These are phyloP conservation scores for Pseudozyma sp. DNA, from an alignment of 1,284 basidiomycete genomes.

Conservation along the genomic window DNA sequence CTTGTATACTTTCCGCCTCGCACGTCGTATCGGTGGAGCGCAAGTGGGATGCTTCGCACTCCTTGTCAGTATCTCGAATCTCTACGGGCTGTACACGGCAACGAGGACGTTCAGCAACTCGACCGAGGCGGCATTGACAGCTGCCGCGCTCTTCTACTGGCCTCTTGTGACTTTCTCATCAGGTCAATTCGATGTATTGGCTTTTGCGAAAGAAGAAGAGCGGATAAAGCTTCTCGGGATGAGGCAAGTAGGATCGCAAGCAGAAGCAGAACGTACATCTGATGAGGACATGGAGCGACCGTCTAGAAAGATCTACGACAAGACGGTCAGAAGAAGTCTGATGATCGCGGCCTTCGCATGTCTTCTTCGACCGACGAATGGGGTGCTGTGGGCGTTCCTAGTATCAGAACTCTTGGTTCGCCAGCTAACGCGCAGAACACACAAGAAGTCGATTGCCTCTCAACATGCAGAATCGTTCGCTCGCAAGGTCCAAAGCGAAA, in stretches of 20 bases:
- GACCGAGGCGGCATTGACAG: constrained; percentile 86
- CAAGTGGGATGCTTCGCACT: constrained; percentile 71
- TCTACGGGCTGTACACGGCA: constrained; percentile 86
- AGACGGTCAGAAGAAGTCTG: constrained; percentile 17
- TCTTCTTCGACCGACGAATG: constrained; percentile 85
- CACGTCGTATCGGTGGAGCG: constrained; percentile 75
- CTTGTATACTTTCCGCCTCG: constrained; percentile 77
- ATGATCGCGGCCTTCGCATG: constrained; percentile 78
- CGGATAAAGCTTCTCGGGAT: constrained; percentile 1
- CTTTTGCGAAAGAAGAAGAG: constrained; percentile 16
- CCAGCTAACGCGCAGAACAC: constrained; percentile 5
- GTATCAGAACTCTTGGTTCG: constrained; percentile 23
- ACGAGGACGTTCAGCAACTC: constrained; percentile 93
- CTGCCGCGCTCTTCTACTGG: constrained; percentile 82
- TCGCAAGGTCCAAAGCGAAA: constrained; percentile 18
- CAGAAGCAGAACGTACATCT: background rate
- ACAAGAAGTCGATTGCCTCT: background rate
- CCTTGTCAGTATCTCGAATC: constrained; percentile 83
- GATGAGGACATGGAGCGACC: constrained; percentile 14
- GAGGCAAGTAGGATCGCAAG: constrained; percentile 13
- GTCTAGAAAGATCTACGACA: constrained; percentile 20
- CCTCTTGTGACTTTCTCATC: constrained; percentile 69
- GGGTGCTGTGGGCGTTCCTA: constrained; percentile 81
- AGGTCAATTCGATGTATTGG: constrained; percentile 8
- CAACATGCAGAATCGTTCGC: too few species aligned